These are phyloP conservation scores for Raddia guianensis DNA, from an alignment of 176 grass and related monocot species.

Conservation along the genomic window DNA sequence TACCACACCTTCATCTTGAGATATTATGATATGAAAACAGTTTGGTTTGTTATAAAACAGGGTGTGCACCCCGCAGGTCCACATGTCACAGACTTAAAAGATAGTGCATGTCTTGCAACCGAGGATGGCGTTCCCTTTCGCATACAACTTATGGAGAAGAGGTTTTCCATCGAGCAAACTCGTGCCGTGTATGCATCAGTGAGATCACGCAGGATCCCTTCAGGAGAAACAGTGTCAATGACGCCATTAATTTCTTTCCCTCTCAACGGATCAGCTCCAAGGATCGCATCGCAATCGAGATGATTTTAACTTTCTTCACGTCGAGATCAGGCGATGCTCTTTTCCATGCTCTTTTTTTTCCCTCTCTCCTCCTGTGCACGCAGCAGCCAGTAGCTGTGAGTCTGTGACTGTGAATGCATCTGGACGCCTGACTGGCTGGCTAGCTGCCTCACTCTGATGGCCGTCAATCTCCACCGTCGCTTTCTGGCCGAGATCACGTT, in stretches of 20 bases:
- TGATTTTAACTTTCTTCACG: background rate
- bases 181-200: background rate
- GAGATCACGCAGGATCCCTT: background rate
- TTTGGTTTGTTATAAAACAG: too few species aligned
- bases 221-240: background rate
- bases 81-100: too few species aligned
- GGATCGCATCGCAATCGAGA: background rate
- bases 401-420: background rate
- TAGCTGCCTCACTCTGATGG: too few species aligned
- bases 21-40: too few species aligned
- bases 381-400: too few species aligned
- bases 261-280: background rate
- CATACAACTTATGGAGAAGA: background rate
- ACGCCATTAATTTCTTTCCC: background rate
- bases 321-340: background rate
- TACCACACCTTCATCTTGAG: too few species aligned
- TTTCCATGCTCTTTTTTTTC: background rate
- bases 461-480: background rate
- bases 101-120: too few species aligned
- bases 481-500: background rate
- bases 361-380: background rate
- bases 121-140: too few species aligned
- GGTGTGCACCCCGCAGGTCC: too few species aligned
- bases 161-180: background rate
- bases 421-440: background rate